Conservation (phyloP, 2,329 filamentous ascomycete species). For the Ustulina deusta region DNA sequence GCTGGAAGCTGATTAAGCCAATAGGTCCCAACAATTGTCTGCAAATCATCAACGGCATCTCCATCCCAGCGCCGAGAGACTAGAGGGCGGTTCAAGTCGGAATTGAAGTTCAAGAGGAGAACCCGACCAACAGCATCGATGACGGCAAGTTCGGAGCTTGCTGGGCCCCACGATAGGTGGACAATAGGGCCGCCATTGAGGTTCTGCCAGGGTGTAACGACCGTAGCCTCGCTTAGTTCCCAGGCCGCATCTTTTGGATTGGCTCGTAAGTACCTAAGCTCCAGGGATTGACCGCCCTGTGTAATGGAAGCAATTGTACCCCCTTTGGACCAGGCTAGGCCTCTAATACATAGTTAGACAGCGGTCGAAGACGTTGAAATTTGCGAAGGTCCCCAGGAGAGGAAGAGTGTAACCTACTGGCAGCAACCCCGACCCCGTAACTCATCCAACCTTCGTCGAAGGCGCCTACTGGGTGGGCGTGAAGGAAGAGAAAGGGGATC, state of each 20-base stretch:
- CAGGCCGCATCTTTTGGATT: slow-evolving; percentile 77
- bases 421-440: slow-evolving; percentile 80
- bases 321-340: slow-evolving; percentile 87
- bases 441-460: slow-evolving; percentile 81
- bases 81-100: slow-evolving; percentile 78
- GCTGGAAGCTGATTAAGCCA: slow-evolving; percentile 77
- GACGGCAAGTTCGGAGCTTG: slow-evolving; percentile 83
- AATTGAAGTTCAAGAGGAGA: slow-evolving; percentile 76
- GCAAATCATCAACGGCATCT: slow-evolving; percentile 80
- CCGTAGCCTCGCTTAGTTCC: slow-evolving; percentile 79
- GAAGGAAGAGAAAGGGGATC: slow-evolving; percentile 66
- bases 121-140: slow-evolving; percentile 84
- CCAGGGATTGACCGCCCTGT: slow-evolving; percentile 75
- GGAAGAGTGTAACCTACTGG: slow-evolving; percentile 72
- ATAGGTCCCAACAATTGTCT: slow-evolving; percentile 83
- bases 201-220: slow-evolving; percentile 70
- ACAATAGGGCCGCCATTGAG: slow-evolving; percentile 76
- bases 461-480: slow-evolving; percentile 70
- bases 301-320: slow-evolving; percentile 88
- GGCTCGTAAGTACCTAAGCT: slow-evolving; percentile 78
- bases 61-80: slow-evolving; percentile 70
- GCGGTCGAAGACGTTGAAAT: slow-evolving; percentile 22
- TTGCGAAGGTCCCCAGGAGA: background rate
- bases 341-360: slow-evolving; percentile 61
- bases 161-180: slow-evolving; percentile 83